Percentiles rank a stretch among this genome's conserved stretches.
These are phyloP conservation scores for Salvia rosmarinus DNA, from an alignment of 257 asterid genomes.

Conservation along the genomic window DNA sequence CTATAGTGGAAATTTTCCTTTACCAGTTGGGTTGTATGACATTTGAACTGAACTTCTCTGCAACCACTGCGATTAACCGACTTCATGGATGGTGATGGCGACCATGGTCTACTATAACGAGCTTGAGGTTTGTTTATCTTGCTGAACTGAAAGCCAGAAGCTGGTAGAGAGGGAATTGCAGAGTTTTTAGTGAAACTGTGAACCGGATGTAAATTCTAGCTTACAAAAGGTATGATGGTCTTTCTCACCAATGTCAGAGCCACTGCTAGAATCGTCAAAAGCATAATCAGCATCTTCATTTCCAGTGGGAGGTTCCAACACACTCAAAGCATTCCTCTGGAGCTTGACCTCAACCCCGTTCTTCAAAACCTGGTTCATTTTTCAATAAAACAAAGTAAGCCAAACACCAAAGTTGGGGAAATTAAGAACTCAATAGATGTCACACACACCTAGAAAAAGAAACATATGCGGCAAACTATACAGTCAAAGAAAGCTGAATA, in stretches of 20 bases:
- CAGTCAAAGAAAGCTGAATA: neutral
- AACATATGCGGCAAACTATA: neutral
- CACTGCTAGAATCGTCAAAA: slow-evolving; percentile 72
- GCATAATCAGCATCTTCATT: slow-evolving; percentile 78
- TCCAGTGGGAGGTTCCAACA: slow-evolving; percentile 86
- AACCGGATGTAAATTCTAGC: slow-evolving; percentile 29
- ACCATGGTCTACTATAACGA: slow-evolving; percentile 77
- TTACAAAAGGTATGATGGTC: slow-evolving; percentile 58
- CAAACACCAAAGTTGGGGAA: neutral
- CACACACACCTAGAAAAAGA: neutral
- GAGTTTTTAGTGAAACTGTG: slow-evolving; percentile 1
- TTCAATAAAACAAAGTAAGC: neutral
- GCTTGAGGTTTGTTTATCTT: slow-evolving; percentile 72
- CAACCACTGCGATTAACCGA: slow-evolving; percentile 53
- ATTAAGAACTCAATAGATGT: neutral
- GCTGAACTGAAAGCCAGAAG: slow-evolving; percentile 67
- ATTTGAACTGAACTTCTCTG: slow-evolving; percentile 62
- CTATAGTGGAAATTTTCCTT: neutral
- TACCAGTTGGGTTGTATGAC: slow-evolving; percentile 56
- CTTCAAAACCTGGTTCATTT: slow-evolving; percentile 69
- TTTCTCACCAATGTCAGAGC: slow-evolving; percentile 69
- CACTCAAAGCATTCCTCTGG: slow-evolving; percentile 92
- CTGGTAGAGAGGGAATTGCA: slow-evolving; percentile 47
- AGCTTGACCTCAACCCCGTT: slow-evolving; percentile 93
- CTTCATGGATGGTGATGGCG: slow-evolving; percentile 61